phyloP scores from a whole-genome alignment of 345 rosid genomes.

The Ailanthus altissimus region DNA sequence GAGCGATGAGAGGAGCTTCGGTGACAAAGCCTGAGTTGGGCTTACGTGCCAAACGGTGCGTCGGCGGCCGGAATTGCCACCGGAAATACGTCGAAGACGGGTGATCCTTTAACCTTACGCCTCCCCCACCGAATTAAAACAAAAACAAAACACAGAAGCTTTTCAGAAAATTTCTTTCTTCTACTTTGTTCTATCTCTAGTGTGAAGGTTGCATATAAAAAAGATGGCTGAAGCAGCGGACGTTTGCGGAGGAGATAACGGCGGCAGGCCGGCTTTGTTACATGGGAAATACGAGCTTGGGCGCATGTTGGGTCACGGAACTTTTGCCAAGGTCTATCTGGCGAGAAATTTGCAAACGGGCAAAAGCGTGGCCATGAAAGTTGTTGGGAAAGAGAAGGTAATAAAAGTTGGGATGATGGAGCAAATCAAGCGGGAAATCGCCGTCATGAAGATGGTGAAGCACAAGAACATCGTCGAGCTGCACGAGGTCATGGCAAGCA shows the following conservation, averaged over 20 bases:
- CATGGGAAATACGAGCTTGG: slow-evolving; percentile 92
- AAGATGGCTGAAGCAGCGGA: neutral
- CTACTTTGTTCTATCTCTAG: neutral
- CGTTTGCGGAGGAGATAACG: slow-evolving; percentile 27
- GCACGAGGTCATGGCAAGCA: slow-evolving; percentile 94
- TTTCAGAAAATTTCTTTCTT: neutral
- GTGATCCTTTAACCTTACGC: slow-evolving; percentile 45
- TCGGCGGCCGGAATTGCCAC: slow-evolving; percentile 89
- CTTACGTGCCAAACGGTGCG: slow-evolving; percentile 43
- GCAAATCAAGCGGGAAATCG: slow-evolving; percentile 84
- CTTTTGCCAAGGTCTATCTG: slow-evolving; percentile 88
- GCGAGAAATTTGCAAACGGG: slow-evolving; percentile 62
- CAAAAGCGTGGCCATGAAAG: slow-evolving; percentile 78
- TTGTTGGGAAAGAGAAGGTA: slow-evolving; percentile 85
- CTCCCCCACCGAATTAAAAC: neutral
- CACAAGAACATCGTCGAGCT: slow-evolving; percentile 85
- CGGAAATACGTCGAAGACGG: slow-evolving; percentile 98
- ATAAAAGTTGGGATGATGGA: slow-evolving; percentile 87
- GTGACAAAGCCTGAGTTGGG: slow-evolving; percentile 49
- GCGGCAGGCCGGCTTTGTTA: slow-evolving; percentile 41
- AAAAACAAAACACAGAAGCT: neutral
- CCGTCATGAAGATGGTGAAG: slow-evolving; percentile 93
- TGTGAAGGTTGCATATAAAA: neutral
- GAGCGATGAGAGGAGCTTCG: slow-evolving; percentile 61
- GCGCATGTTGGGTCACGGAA: slow-evolving; percentile 77